Evolutionary conservation across 2,329 filamentous ascomycete genomes (phyloP).

Genomic region (Tolypocladium paradoxum): DNA sequence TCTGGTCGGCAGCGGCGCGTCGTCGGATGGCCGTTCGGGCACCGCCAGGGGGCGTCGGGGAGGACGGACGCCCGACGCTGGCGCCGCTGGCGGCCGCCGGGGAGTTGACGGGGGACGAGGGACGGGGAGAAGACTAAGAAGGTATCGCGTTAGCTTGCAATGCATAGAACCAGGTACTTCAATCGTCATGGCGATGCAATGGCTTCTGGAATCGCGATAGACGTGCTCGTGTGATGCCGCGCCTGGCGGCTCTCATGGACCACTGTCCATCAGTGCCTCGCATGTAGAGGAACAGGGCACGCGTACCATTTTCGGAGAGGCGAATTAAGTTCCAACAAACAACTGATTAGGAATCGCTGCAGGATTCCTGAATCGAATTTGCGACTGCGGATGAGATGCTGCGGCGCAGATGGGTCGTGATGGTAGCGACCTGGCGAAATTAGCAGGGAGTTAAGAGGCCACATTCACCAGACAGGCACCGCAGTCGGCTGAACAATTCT

Average conservation of each 20-base stretch:
- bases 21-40: slow-evolving; percentile 92
- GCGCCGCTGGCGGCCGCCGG: slow-evolving; percentile 54
- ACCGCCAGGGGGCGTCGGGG: slow-evolving; percentile 82
- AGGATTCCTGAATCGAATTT: slow-evolving; percentile 19
- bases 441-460: slow-evolving; percentile 29
- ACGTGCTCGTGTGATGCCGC: not conserved
- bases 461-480: slow-evolving; percentile 28
- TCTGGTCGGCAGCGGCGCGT: slow-evolving; percentile 91
- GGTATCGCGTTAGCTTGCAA: not conserved
- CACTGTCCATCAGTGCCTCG: not conserved
- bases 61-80: slow-evolving; percentile 66
- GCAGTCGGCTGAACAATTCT: slow-evolving; percentile 21
- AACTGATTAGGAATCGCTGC: slow-evolving; percentile 20
- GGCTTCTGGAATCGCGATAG: not conserved
- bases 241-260: not conserved
- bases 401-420: slow-evolving; percentile 4
- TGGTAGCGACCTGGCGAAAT: slow-evolving; percentile 15
- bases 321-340: slow-evolving; percentile 7
- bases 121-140: slow-evolving; percentile 44
- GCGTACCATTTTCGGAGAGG: slow-evolving; percentile 21
- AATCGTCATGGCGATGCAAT: not conserved
- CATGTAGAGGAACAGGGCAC: not conserved
- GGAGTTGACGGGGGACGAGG: slow-evolving; percentile 48
- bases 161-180: too few relatives aligned
- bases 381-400: slow-evolving; percentile 11